Evolutionary conservation across 495 filamentous ascomycete species (phyloP).

Genomic region (Corynascus novoguineensis): DNA sequence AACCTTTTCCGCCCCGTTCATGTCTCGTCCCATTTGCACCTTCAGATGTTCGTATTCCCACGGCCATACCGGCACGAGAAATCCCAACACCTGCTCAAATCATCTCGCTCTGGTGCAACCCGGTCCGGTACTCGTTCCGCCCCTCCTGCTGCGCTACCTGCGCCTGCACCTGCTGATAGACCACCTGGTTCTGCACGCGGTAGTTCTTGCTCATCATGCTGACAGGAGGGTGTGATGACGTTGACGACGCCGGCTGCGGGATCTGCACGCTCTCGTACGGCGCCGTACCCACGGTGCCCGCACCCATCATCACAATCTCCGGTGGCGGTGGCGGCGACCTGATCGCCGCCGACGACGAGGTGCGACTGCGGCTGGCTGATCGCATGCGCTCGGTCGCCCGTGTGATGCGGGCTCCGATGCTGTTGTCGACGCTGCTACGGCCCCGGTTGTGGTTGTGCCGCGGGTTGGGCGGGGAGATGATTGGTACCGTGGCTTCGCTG

Average conservation of each 20-base stretch:
- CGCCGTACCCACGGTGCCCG: too few relatives aligned
- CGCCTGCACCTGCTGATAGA: constrained; percentile 22
- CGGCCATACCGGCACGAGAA: too few relatives aligned
- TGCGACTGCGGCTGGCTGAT: constrained; percentile 58
- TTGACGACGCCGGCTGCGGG: constrained; percentile 4
- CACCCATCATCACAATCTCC: constrained; percentile 21
- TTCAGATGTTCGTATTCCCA: too few relatives aligned
- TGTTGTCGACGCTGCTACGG: constrained; percentile 60
- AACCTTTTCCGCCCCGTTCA: too few relatives aligned
- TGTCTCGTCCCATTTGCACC: too few relatives aligned
- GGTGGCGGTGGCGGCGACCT: too few relatives aligned
- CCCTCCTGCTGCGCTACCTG: constrained; percentile 22
- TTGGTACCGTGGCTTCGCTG: constrained; percentile 28
- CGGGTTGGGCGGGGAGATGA: constrained; percentile 33
- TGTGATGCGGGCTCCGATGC: constrained; percentile 50
- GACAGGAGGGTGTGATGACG: background rate
- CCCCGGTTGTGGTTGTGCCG: constrained; percentile 59
- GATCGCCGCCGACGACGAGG: constrained; percentile 20
- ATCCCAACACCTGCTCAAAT: too few relatives aligned
- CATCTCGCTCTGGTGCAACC: constrained; percentile 44
- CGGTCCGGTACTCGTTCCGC: constrained; percentile 39
- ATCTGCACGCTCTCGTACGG: constrained; percentile 56
- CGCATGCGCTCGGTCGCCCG: constrained; percentile 65
- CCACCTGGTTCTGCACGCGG: constrained; percentile 18
- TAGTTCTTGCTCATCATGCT: constrained; percentile 5